A percentile compares a stretch with the other conserved stretches of the same genome.
Evolutionary conservation across 176 grass and related monocot genomes (phyloP).

Genomic region (Zea luxurians): DNA sequence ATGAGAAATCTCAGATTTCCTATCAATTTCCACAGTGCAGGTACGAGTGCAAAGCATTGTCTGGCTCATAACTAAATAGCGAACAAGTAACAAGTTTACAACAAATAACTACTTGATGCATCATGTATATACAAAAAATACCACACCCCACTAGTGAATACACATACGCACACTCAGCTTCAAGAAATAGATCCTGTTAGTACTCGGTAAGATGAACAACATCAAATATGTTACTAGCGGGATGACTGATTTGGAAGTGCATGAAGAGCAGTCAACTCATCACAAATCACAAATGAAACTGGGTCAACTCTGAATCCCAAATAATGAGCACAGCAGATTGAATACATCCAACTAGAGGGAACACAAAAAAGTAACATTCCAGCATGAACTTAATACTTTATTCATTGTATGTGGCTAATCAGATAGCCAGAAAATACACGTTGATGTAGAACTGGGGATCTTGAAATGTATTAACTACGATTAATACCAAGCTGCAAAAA

Average conservation of each 20-base stretch:
- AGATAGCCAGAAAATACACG: constrained; percentile 14
- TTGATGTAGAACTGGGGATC: neutral
- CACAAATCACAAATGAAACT: neutral
- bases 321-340: neutral
- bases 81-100: neutral
- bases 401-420: constrained; percentile 17
- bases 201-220: neutral
- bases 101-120: neutral
- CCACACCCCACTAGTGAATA: neutral
- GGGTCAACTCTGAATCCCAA: neutral
- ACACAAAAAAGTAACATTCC: neutral
- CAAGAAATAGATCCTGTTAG: neutral
- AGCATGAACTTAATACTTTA: constrained; percentile 6
- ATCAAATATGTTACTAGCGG: neutral
- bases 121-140: neutral
- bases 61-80: neutral
- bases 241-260: neutral
- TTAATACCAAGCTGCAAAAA: constrained; percentile 6
- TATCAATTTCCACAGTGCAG: neutral
- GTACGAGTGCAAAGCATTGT: neutral
- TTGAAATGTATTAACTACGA: neutral
- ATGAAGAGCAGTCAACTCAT: neutral
- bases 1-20: neutral
- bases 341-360: neutral
- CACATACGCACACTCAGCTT: neutral